phyloP scores from a whole-genome alignment of 2,329 filamentous ascomycete species.

The Fusarium nurragi region DNA sequence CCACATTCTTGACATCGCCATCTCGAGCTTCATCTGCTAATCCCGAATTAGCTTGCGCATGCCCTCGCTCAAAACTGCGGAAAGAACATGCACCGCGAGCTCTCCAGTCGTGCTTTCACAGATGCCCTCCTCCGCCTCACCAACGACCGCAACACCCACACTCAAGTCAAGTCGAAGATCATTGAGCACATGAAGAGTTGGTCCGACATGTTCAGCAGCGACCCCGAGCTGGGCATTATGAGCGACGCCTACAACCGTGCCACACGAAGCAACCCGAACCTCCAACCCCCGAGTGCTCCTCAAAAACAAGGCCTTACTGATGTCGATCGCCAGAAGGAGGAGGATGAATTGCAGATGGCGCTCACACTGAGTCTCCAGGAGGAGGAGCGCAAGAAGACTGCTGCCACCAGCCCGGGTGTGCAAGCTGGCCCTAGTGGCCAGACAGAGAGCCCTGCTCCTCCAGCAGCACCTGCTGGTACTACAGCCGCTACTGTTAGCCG shows the following conservation, averaged over 20 bases:
- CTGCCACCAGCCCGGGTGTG: constrained; percentile 47
- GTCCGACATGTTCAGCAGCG: constrained; percentile 91
- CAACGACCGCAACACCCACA: constrained; percentile 93
- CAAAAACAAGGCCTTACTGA: constrained; percentile 93
- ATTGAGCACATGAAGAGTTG: constrained; percentile 96
- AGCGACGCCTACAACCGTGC: constrained; percentile 90
- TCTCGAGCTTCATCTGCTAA: constrained; percentile 12
- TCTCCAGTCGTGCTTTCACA: constrained; percentile 91
- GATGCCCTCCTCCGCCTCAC: constrained; percentile 91
- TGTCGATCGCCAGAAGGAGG: constrained; percentile 90
- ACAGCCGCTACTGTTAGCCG: constrained; percentile 96
- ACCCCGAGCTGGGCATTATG: constrained; percentile 96
- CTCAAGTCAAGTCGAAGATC: constrained; percentile 96
- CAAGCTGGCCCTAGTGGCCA: constrained; percentile 52
- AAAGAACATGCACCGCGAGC: constrained; percentile 84
- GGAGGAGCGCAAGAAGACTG: constrained; percentile 70
- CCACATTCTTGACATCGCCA: neutral
- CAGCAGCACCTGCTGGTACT: constrained; percentile 78
- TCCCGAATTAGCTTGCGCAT: constrained; percentile 75
- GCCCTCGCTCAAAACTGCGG: constrained; percentile 93
- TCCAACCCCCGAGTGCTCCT: constrained; percentile 91
- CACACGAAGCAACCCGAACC: constrained; percentile 83
- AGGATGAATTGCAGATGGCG: constrained; percentile 97
- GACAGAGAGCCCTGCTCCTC: constrained; percentile 56
- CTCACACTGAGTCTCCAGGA: constrained; percentile 93